These are phyloP conservation scores for Aureobasidium musti DNA, from an alignment of 2,329 filamentous ascomycete species.

Conservation along the genomic window DNA sequence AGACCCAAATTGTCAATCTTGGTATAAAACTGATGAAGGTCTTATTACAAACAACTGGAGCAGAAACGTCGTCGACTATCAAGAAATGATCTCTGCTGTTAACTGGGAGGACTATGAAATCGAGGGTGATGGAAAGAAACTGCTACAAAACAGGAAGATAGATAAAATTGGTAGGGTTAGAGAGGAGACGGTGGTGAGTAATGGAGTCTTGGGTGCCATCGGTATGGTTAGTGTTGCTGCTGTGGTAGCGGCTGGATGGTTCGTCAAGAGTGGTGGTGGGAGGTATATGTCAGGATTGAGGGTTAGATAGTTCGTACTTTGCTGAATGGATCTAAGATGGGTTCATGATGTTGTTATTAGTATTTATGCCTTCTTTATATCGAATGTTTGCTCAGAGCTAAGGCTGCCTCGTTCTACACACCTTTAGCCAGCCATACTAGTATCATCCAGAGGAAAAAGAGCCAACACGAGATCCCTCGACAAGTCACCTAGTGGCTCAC, in stretches of 20 bases:
- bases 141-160: conserved; percentile 41
- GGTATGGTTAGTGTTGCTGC: conserved; percentile 44
- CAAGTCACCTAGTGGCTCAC: too few relatives aligned
- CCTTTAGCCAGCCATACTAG: too few relatives aligned
- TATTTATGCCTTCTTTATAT: too few relatives aligned
- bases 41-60: conserved; percentile 61
- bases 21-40: conserved; percentile 56
- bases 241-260: conserved; percentile 41
- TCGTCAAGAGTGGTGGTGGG: background rate
- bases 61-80: conserved; percentile 58
- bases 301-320: conserved; percentile 2
- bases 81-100: conserved; percentile 49
- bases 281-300: background rate
- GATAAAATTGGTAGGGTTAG: conserved; percentile 47
- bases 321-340: too few relatives aligned
- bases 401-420: too few relatives aligned
- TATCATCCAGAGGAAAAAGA: too few relatives aligned
- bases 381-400: too few relatives aligned
- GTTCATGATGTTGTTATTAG: background rate
- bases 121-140: conserved; percentile 40
- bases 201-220: conserved; percentile 42
- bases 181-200: conserved; percentile 50
- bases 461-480: too few relatives aligned
- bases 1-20: conserved; percentile 56
- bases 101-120: conserved; percentile 51